These are phyloP conservation scores for Pichia nanzhaoensis DNA, from an alignment of 805 yeast species.

Conservation along the genomic window DNA sequence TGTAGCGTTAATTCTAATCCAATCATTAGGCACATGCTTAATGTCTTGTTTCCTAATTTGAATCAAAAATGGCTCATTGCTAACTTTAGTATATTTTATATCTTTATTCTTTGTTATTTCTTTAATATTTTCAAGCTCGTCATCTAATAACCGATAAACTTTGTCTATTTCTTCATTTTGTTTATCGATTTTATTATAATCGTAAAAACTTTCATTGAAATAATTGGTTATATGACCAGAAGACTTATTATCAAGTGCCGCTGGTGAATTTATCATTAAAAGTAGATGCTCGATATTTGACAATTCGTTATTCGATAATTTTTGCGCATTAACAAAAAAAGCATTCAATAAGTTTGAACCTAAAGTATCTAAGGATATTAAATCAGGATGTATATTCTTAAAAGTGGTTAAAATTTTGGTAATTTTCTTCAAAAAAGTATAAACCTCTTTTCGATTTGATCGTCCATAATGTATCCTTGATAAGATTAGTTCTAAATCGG, in stretches of 20 bases:
- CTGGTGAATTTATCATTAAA: constrained; percentile 45
- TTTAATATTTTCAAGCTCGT: constrained; percentile 46
- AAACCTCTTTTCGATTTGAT: constrained; percentile 55
- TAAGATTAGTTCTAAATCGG: constrained; percentile 55
- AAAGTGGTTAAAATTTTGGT: constrained; percentile 33
- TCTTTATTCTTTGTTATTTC: constrained; percentile 27
- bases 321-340: constrained; percentile 11
- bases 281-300: not conserved
- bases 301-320: not conserved
- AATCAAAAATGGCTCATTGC: constrained; percentile 62
- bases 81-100: constrained; percentile 9
- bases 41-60: constrained; percentile 62
- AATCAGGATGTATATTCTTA: constrained; percentile 11
- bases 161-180: constrained; percentile 37
- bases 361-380: constrained; percentile 18
- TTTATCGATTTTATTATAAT: constrained; percentile 28
- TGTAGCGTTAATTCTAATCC: constrained; percentile 73
- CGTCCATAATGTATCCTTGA: constrained; percentile 54
- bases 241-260: constrained; percentile 45
- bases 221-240: constrained; percentile 31
- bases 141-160: constrained; percentile 41
- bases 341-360: constrained; percentile 9
- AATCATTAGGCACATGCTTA: constrained; percentile 57
- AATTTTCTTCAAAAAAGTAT: constrained; percentile 43
- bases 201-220: constrained; percentile 40